These are phyloP conservation scores for Xylariaceae sp. DNA, from an alignment of 2,329 filamentous ascomycete species.

Conservation along the genomic window DNA sequence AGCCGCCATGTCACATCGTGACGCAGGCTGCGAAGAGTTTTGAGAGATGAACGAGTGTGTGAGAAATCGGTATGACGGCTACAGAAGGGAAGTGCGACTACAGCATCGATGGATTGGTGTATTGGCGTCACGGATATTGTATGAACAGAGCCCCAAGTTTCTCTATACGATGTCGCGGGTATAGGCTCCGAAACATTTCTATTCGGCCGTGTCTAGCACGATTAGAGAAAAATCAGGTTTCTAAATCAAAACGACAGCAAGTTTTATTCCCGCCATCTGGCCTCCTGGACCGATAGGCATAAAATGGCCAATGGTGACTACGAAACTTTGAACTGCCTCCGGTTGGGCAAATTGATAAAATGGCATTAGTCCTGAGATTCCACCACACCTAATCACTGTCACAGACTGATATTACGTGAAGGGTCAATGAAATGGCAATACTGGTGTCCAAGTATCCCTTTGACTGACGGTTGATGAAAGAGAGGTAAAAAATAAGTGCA, in stretches of 20 bases:
- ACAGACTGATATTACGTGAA: too few relatives aligned
- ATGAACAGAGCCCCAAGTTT: conserved; percentile 16
- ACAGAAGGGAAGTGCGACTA: neutral
- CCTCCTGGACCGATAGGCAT: neutral
- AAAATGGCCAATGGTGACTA: neutral
- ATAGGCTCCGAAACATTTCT: conserved; percentile 9
- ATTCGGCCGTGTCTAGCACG: conserved; percentile 8
- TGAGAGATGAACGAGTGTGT: conserved; percentile 2
- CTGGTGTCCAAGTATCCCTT: too few relatives aligned
- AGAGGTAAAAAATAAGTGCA: too few relatives aligned
- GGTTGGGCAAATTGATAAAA: too few relatives aligned
- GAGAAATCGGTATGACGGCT: conserved; percentile 12
- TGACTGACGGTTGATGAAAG: too few relatives aligned
- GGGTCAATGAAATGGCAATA: too few relatives aligned
- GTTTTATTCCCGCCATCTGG: conserved; percentile 4
- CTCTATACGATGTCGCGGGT: conserved; percentile 6
- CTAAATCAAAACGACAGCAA: conserved; percentile 8
- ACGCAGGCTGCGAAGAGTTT: neutral
- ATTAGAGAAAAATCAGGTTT: conserved; percentile 13
- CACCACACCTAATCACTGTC: too few relatives aligned
- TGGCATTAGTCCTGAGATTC: too few relatives aligned
- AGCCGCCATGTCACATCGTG: too few relatives aligned
- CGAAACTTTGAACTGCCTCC: too few relatives aligned
- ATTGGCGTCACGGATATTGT: conserved; percentile 24
- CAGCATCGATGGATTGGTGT: conserved; percentile 19